Conservation (phyloP, 495 filamentous ascomycete species). For the Annulohypoxylon bovei region DNA sequence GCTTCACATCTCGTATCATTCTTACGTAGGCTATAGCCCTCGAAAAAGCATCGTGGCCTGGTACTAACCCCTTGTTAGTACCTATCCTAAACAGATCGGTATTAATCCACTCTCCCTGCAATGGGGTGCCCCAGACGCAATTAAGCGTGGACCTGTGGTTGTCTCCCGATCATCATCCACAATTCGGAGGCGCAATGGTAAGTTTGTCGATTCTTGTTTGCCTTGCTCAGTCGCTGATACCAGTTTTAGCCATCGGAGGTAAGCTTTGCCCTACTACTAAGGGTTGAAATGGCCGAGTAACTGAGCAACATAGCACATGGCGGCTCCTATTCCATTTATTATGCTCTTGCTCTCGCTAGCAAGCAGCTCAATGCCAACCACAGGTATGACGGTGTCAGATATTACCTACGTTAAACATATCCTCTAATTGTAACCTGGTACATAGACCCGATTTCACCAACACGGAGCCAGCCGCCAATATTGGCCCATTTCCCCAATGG, state of each 20-base stretch:
- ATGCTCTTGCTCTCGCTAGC: slow-evolving; percentile 90
- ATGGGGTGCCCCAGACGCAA: slow-evolving; percentile 84
- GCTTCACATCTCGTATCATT: slow-evolving; percentile 71
- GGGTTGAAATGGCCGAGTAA: slow-evolving; percentile 5
- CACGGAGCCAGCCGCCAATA: slow-evolving; percentile 86
- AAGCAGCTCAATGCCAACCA: slow-evolving; percentile 87
- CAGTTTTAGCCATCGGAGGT: slow-evolving; percentile 59
- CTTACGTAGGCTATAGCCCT: slow-evolving; percentile 56
- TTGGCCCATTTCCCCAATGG: slow-evolving; percentile 92
- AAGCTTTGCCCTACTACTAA: slow-evolving; percentile 27
- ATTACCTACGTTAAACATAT: neutral
- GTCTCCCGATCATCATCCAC: slow-evolving; percentile 80
- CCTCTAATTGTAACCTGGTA: slow-evolving; percentile 21
- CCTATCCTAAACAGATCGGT: slow-evolving; percentile 92
- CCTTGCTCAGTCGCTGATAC: slow-evolving; percentile 19
- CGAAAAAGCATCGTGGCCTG: slow-evolving; percentile 10
- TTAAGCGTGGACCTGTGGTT: slow-evolving; percentile 85
- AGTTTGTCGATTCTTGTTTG: slow-evolving; percentile 40
- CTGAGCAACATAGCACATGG: slow-evolving; percentile 73
- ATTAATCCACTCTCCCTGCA: slow-evolving; percentile 89
- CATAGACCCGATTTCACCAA: slow-evolving; percentile 86
- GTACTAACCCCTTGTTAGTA: slow-evolving; percentile 65
- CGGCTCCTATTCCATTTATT: slow-evolving; percentile 97
- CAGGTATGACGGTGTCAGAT: slow-evolving; percentile 52
- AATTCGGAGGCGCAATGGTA: slow-evolving; percentile 86